These are phyloP conservation scores for Aegilops umbellulata DNA, from an alignment of 176 grass and related monocot genomes.

Conservation along the genomic window DNA sequence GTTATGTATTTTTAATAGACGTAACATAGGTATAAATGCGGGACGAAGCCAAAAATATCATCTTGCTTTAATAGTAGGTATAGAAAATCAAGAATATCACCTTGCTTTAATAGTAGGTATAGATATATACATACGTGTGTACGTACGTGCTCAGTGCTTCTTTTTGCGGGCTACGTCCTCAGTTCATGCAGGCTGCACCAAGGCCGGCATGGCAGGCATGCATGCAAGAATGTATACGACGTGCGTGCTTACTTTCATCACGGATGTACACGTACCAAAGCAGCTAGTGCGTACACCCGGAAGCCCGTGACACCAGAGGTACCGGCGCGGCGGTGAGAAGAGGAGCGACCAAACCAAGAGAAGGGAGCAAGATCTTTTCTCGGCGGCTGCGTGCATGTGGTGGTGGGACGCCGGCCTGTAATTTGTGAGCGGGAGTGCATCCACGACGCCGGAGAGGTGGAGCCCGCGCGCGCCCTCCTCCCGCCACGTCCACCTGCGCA, in stretches of 20 bases:
- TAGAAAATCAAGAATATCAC: no score
- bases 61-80: no score
- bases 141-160: no score
- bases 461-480: background rate
- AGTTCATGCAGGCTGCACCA: background rate
- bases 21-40: no score
- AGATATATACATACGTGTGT: no score
- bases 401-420: background rate
- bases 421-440: background rate
- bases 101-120: no score
- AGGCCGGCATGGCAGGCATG: background rate
- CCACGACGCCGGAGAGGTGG: background rate
- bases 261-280: background rate
- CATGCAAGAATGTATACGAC: background rate
- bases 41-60: no score
- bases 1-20: no score
- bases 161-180: no score
- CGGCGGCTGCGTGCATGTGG: background rate
- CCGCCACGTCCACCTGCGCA: conserved; percentile 12
- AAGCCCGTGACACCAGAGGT: no score
- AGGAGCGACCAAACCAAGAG: background rate
- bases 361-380: background rate
- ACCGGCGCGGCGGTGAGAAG: no score
- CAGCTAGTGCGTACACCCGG: background rate
- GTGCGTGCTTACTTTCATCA: background rate